Base-by-base conservation (phyloP, 202 grass and related monocot genomes). In the Saccharum hybrid region DNA sequence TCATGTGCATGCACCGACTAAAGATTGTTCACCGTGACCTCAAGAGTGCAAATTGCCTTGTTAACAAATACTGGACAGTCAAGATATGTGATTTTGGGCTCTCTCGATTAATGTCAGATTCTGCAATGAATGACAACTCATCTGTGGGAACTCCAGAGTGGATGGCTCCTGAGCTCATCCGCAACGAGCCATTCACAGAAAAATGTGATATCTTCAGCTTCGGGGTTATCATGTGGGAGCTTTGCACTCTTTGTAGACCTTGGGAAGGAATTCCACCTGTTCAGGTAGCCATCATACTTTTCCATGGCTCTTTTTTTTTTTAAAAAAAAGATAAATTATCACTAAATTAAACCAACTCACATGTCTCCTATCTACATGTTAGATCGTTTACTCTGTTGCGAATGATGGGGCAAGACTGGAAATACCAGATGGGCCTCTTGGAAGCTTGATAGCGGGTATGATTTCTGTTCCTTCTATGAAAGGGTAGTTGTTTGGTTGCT, bases 81-180 rank as follows among this genome's bases (percentile, higher is more conserved):
- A 98, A 98, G 86, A 90, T 98, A 80, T 98, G 96, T 51, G 96
- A 98, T 83, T 98, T 98, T 82, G 96, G 96, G 70, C 89, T 98
- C 59, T 96, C 93, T 43, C 87, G 86, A 77, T 81, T 93, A 64
- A 89, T 98, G 86, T 76, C 64, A 1, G 81, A 82, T 84, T 88
- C 80, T 75, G 78, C 87, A 83, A 87, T 90, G 83, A 82, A 84
- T 84, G 93, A 98, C 66, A 96, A 92, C 60, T 94, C 96, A 75
- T 88, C 93, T 72, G 96, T 89, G 6, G 96, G 93, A 26, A 98
- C 96, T 63, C 93, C 96, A 38, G 96, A 98, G 78, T 98, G 96
- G 96, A 98, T 96, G 93, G 96, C 96, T 67, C 96, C 96, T 57
- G 96, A 98, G 85, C 93, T 98, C 63, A 96, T 98, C 75, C 89